Evolutionary conservation across 805 yeast genomes (phyloP), one percentile per base, ranked within the genome.

Genomic region (Ogataea zsoltii): DNA sequence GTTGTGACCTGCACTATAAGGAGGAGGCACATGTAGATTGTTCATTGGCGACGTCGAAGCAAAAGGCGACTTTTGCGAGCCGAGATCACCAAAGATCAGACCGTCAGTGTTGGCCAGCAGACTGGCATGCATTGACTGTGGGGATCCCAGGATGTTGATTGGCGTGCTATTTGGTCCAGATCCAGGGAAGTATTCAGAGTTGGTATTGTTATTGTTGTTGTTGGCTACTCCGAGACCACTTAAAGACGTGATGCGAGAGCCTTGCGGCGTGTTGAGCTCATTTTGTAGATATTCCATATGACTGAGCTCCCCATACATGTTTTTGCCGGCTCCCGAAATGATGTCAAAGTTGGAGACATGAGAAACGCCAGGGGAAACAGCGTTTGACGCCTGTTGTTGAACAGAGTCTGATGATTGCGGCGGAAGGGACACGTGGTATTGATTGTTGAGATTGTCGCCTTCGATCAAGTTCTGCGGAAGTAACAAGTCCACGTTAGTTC

Each of bases 391-490:
- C 7, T 25, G 32, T 10, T 14, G 5, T 5, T 21, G 9, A 3
- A 34, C 23, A 14, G 44, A 18, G 2, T 44, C 49, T 2, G 52
- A 33, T 3, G 50, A 34, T 19, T 39, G 48, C 7, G 46, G 41
- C 7, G 46, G 41, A 18, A 21, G 32, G 13, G 34, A 36, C 14
- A 26, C 31, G 31, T 37, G 38, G 38, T 33, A 35, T 32, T 48
- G 33, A 16, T 23, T 38, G 18, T 28, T 38, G n/a, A 58, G 32
- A 23, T 60, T 58, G 9, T 52, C 61, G 10, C 55, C 58, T n/a
- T 57, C 63, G 18, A 64, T 62, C 6, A 63, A 39, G 17, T 62
- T 51, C 38, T 63, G 68, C 2, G 67, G 68, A 12, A 63, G 42
- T 13, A 61, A 41, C 38, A 56, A 44, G 28, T 61, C 58, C n/a